Base-by-base conservation (phyloP, 2,329 filamentous ascomycete species). In the Fusarium tricinctum region DNA sequence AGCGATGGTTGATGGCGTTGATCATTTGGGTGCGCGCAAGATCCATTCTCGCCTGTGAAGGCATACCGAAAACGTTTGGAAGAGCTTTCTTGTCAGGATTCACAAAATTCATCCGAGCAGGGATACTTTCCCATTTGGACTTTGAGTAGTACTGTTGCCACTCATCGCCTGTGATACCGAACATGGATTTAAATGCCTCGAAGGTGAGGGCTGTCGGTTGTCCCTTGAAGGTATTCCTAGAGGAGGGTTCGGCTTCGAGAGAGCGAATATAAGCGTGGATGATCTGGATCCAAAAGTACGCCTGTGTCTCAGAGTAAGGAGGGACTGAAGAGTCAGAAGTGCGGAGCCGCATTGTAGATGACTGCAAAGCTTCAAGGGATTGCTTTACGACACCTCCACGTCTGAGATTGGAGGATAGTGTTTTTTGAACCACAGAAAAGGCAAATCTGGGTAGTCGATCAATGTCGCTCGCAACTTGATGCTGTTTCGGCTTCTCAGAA, bases 211-310 rank as follows among this genome's bases (percentile, higher is more conserved):
- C 12, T 2, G 63, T 39, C 6, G n/a, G 46, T 0, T 57, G 38
- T 22, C 63, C 68, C 3, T 58, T 57, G 0, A 30, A 30, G 10
- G 30, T 42, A 0, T 23, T 8, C 1, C 42, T n/a, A 2, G 55
- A 43, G 2, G 39, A 19, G 1, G 49, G 8, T 6, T 49, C 39
- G 1, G 14, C 15, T 3, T 72, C 69, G 1, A 74, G 22, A 0
- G 71, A 72, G 3, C 61, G 45, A 4, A 72, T 19, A 5, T 67
- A 62, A 2, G 72, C 64, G 4, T 77, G 75, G 1, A 69, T 65
- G 2, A 74, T 52, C 43, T 78, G 75, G 0, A 77, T 68, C 75
- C 76, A 78, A 44, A 78, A 78, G 43, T 77, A 77, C 1, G 75
- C 73, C 33, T 77, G 76, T 0, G 76, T 78, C 61, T 77, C 75